These are phyloP conservation scores for Emergomyces africanus DNA, from an alignment of 2,329 filamentous ascomycete genomes.

Conservation along the genomic window DNA sequence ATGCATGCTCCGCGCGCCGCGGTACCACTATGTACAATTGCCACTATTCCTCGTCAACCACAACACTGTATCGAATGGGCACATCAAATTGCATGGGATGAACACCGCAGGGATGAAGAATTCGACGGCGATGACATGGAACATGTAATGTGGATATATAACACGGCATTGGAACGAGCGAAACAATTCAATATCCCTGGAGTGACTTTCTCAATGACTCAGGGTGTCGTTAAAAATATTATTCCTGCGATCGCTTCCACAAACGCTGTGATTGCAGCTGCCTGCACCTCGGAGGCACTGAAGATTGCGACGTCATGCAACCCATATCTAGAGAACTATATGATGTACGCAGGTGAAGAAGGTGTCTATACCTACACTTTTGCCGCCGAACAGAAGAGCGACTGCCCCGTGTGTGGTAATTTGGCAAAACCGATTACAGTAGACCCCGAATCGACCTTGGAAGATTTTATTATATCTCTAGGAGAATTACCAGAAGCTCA, in stretches of 20 bases:
- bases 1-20: slow-evolving; percentile 98
- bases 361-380: slow-evolving; percentile 97
- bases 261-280: slow-evolving; percentile 90
- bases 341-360: slow-evolving; percentile 98
- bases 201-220: slow-evolving; percentile 89
- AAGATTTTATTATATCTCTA: slow-evolving; percentile 74
- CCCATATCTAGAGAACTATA: slow-evolving; percentile 81
- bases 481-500: slow-evolving; percentile 77
- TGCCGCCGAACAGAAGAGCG: slow-evolving; percentile 81
- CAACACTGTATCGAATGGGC: slow-evolving; percentile 99
- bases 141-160: slow-evolving; percentile 93
- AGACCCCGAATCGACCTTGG: slow-evolving; percentile 57
- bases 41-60: slow-evolving; percentile 89
- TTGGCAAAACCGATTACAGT: slow-evolving; percentile 63
- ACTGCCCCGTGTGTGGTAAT: slow-evolving; percentile 89
- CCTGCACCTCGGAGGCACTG: slow-evolving; percentile 92
- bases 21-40: slow-evolving; percentile 90
- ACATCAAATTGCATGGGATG: slow-evolving; percentile 94
- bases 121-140: slow-evolving; percentile 95
- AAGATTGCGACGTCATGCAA: slow-evolving; percentile 81
- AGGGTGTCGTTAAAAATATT: slow-evolving; percentile 98
- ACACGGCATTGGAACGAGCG: slow-evolving; percentile 68
- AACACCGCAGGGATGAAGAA: slow-evolving; percentile 65
- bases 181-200: slow-evolving; percentile 81
- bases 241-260: slow-evolving; percentile 97